Evolutionary conservation across 2,329 filamentous ascomycete species (phyloP), one percentile per base, ranked within the genome.

Genomic region (Aureobasidium sp.): DNA sequence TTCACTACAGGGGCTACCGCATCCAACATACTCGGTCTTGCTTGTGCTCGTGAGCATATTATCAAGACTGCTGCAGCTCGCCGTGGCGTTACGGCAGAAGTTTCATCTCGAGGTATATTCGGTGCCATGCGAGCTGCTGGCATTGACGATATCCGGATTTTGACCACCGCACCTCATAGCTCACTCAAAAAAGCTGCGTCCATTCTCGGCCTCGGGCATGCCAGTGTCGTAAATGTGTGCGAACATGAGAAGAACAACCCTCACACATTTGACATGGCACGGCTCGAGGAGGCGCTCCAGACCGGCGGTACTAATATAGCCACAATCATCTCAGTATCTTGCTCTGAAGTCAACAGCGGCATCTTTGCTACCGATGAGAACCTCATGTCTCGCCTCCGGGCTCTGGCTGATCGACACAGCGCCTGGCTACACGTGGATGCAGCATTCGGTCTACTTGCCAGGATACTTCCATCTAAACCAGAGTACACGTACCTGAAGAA

Each of bases 351-450:
- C 31, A 97, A 97, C 68, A 95, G 91, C 0, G 91, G 92, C 0
- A 80, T 86, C 5, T 97, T 91, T 72, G 87, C 90, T 31, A 89
- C 80, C 36, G 75, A 75, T 1, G 83, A 78, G 1, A 66, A 73
- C 2, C 78, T 80, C 4, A 85, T 91, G 64, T 86, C 86, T 74
- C 69, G 74, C 61, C 74, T 97, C 41, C 82, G 92, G 63, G 75
- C 78, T 5, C 71, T 96, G 42, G 91, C 89, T 47, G 87, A 94
- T 67, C 77, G 80, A 66, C 85, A 93, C 66, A 81, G 82, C 1
- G 87, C 90, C 0, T 97, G 92, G 92, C 80, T 97, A 42, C 93
- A 97, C 73, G 86, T 93, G 8, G 93, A 97, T 69, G 92, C 88
- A 79, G 92, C 93, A 0, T 96, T 97, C 72, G 93, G 93, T 0